Evolutionary conservation across 495 filamentous ascomycete genomes (phyloP).

Genomic region (Lasiosphaeria miniovina): DNA sequence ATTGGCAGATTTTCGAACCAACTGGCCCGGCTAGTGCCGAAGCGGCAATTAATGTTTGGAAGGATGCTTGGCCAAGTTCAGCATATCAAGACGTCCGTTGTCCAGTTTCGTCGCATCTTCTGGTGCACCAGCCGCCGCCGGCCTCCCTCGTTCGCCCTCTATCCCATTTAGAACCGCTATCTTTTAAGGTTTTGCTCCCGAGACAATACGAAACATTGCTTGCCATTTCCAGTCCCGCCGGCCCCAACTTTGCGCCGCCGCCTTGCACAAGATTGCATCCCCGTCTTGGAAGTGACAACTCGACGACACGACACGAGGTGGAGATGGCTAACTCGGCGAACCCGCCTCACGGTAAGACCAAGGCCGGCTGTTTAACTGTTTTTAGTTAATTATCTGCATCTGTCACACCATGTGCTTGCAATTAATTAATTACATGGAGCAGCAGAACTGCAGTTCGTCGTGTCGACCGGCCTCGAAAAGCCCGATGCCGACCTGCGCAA

Average conservation of each 20-base stretch:
- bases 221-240: neutral
- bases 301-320: neutral
- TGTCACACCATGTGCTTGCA: neutral
- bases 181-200: neutral
- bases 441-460: slow-evolving; percentile 25
- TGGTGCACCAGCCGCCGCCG: neutral
- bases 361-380: no score
- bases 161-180: neutral
- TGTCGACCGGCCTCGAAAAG: slow-evolving; percentile 30
- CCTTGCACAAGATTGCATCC: neutral
- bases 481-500: slow-evolving; percentile 33
- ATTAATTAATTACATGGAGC: neutral
- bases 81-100: no score
- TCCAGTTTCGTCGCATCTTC: neutral
- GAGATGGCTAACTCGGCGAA: neutral
- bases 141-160: neutral
- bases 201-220: neutral
- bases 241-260: neutral
- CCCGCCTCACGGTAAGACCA: no score
- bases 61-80: no score
- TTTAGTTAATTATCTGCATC: neutral
- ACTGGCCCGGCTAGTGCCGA: no score
- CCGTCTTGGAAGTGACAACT: neutral
- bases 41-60: no score
- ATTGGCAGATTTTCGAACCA: no score